Conservation (phyloP, 371 early-diverging fungal species). For the Apophysomyces trapeziformis region DNA sequence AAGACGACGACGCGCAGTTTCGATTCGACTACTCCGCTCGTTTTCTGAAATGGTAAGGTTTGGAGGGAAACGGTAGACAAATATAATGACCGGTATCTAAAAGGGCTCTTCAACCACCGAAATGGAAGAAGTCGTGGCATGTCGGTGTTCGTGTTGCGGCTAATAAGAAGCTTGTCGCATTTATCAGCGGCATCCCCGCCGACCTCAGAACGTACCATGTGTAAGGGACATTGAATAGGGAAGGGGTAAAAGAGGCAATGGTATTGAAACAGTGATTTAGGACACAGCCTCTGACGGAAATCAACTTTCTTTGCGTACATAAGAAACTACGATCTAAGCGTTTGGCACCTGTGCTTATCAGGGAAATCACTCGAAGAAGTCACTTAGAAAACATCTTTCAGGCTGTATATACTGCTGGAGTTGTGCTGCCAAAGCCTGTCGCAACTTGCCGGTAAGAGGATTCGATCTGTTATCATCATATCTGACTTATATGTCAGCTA, state of each 20-base stretch:
- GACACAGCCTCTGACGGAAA: conserved; percentile 80
- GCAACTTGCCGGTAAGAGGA: conserved; percentile 70
- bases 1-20: conserved; percentile 94
- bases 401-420: conserved; percentile 98
- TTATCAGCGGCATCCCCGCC: conserved; percentile 93
- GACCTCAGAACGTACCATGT: conserved; percentile 70
- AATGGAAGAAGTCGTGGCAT: conserved; percentile 87
- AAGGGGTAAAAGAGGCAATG: no score
- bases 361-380: conserved; percentile 96
- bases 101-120: conserved; percentile 94
- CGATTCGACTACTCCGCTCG: conserved; percentile 94
- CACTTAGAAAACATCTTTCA: conserved; percentile 95
- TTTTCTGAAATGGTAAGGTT: conserved; percentile 84
- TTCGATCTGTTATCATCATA: background rate
- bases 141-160: conserved; percentile 89
- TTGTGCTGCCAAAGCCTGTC: conserved; percentile 90
- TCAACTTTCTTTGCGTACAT: conserved; percentile 99
- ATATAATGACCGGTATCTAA: background rate
- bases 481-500: conserved; percentile 57
- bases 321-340: conserved; percentile 95
- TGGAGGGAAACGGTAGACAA: background rate
- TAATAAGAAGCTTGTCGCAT: conserved; percentile 89
- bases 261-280: conserved; percentile 16
- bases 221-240: conserved; percentile 47
- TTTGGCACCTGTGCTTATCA: conserved; percentile 98